Conservation (phyloP, 1,139 yeast genomes). For the Magnusiomyces fungicola region DNA sequence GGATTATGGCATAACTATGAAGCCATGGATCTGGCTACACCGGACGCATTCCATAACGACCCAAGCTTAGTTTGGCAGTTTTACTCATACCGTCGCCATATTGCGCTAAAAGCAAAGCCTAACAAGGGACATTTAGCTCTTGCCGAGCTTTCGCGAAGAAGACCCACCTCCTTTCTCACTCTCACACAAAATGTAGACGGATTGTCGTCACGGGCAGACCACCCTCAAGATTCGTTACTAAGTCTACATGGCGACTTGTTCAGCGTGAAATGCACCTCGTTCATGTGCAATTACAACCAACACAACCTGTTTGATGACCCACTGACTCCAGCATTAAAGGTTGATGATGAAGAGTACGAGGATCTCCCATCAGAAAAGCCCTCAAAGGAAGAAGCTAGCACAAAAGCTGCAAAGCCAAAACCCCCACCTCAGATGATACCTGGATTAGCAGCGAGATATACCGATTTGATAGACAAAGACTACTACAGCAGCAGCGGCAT, state of each 20-base stretch:
- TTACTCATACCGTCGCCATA: constrained; percentile 60
- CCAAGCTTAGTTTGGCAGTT: constrained; percentile 90
- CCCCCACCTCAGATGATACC: no score
- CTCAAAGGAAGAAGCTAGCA: no score
- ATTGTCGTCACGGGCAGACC: constrained; percentile 57
- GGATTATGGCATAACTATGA: constrained; percentile 76
- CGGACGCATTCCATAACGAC: constrained; percentile 76
- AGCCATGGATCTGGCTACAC: constrained; percentile 80
- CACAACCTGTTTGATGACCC: constrained; percentile 51
- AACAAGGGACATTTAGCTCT: constrained; percentile 67
- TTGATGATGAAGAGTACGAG: constrained; percentile 17
- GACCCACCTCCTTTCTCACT: constrained; percentile 41
- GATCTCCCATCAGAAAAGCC: no score
- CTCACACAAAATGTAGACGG: constrained; percentile 85
- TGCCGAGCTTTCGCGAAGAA: constrained; percentile 45
- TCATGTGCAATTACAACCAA: constrained; percentile 57
- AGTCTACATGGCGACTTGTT: constrained; percentile 79
- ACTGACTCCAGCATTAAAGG: constrained; percentile 50
- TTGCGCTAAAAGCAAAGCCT: constrained; percentile 61
- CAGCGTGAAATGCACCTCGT: constrained; percentile 64
- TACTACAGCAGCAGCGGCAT: constrained; percentile 2
- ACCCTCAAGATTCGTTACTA: constrained; percentile 42
- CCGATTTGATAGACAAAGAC: neutral
- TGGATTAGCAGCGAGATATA: neutral
- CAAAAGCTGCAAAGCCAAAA: no score